Percentiles rank a stretch among this genome's conserved stretches.
These are phyloP conservation scores for Hygrophorus russula DNA, from an alignment of 768 basidiomycete species.

Conservation along the genomic window DNA sequence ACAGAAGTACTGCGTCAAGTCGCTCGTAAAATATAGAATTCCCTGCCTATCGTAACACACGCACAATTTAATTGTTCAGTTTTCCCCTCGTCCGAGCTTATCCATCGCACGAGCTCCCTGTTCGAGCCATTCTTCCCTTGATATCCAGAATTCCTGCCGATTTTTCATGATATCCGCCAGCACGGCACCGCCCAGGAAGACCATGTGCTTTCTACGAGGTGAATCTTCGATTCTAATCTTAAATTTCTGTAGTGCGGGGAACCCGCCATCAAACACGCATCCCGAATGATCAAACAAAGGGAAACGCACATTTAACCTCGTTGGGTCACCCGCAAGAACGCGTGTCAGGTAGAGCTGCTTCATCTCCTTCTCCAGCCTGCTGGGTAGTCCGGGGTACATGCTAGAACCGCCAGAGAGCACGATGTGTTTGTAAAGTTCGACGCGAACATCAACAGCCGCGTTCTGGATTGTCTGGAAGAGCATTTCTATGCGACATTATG, in stretches of 20 bases:
- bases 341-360: slow-evolving; percentile 94
- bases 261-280: background rate
- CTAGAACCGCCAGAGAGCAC: slow-evolving; percentile 96
- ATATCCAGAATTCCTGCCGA: slow-evolving; percentile 91
- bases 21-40: background rate
- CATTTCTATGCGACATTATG: slow-evolving; percentile 70
- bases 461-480: slow-evolving; percentile 92
- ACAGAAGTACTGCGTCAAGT: background rate
- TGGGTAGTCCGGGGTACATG: slow-evolving; percentile 98
- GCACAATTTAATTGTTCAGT: background rate
- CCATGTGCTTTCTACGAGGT: slow-evolving; percentile 97
- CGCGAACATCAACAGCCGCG: slow-evolving; percentile 81
- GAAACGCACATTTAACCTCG: slow-evolving; percentile 70
- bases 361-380: slow-evolving; percentile 97
- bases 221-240: slow-evolving; percentile 99
- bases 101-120: slow-evolving; percentile 74
- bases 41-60: background rate
- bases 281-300: background rate
- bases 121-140: slow-evolving; percentile 91
- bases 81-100: slow-evolving; percentile 69
- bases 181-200: slow-evolving; percentile 98
- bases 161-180: slow-evolving; percentile 97
- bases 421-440: slow-evolving; percentile 95
- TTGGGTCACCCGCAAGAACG: slow-evolving; percentile 76
- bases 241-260: slow-evolving; percentile 65